Evolutionary conservation across 1,284 basidiomycete species (phyloP).

Genomic region (Cryptococcus hybrid): DNA sequence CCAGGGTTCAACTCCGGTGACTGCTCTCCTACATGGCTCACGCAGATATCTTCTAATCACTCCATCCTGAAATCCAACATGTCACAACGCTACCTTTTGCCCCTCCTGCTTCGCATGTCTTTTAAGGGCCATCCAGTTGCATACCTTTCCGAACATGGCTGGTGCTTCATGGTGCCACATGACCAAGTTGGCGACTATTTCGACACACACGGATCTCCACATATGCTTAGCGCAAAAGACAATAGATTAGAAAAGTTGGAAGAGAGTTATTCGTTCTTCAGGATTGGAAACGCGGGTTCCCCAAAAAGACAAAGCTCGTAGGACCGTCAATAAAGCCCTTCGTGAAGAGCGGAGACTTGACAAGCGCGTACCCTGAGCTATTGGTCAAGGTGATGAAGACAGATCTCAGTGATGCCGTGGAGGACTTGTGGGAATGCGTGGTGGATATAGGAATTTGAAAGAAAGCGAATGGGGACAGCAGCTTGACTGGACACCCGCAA

Average conservation of each 20-base stretch:
- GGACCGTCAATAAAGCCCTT: slow-evolving; percentile 17
- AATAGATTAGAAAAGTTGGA: slow-evolving; percentile 11
- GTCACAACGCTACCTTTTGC: slow-evolving; percentile 34
- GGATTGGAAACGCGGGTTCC: slow-evolving; percentile 15
- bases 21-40: slow-evolving; percentile 23
- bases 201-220: slow-evolving; percentile 29
- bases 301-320: slow-evolving; percentile 20
- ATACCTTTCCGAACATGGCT: slow-evolving; percentile 39
- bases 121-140: slow-evolving; percentile 47
- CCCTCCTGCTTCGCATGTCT: slow-evolving; percentile 43
- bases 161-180: slow-evolving; percentile 48
- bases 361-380: slow-evolving; percentile 23
- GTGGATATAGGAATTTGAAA: slow-evolving; percentile 12
- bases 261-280: slow-evolving; percentile 35
- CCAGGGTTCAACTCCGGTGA: background rate
- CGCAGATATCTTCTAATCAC: slow-evolving; percentile 10
- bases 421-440: slow-evolving; percentile 17
- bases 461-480: slow-evolving; percentile 60
- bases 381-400: slow-evolving; percentile 9
- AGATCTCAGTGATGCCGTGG: slow-evolving; percentile 5
- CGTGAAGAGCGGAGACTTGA: slow-evolving; percentile 23
- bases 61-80: slow-evolving; percentile 13
- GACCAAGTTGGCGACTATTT: slow-evolving; percentile 23
- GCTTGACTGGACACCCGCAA: slow-evolving; percentile 60
- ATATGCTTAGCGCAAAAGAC: slow-evolving; percentile 28